Conservation (phyloP, 202 grass and related monocot genomes). For the Setaria viridis region DNA sequence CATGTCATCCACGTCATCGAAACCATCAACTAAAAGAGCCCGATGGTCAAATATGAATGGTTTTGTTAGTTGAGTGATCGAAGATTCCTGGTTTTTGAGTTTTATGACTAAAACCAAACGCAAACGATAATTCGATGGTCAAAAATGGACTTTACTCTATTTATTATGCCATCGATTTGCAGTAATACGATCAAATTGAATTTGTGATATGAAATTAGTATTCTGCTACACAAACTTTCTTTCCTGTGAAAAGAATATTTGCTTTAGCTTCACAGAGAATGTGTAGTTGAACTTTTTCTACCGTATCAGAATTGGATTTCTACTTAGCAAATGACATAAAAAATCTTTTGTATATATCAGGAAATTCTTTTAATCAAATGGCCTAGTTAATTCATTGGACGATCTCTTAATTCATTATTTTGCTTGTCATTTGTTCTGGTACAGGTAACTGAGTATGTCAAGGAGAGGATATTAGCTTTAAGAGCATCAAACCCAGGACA, state of each 20-base stretch:
- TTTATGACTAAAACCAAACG: too few relatives aligned
- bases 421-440: conserved; percentile 7
- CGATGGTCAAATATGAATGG: too few relatives aligned
- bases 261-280: background rate
- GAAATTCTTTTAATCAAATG: background rate
- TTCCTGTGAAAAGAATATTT: background rate
- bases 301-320: background rate
- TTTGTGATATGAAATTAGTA: background rate
- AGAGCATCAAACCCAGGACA: conserved; percentile 71
- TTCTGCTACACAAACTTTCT: background rate
- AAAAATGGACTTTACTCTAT: too few relatives aligned
- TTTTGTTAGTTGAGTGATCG: too few relatives aligned
- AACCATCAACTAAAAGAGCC: too few relatives aligned
- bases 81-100: too few relatives aligned
- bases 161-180: background rate
- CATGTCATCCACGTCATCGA: too few relatives aligned
- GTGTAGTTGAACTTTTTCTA: background rate
- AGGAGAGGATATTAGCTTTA: conserved; percentile 87
- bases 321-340: background rate
- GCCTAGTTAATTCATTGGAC: background rate
- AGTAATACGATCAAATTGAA: background rate
- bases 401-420: conserved; percentile 2
- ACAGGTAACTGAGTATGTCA: conserved; percentile 96
- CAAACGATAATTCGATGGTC: too few relatives aligned
- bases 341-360: background rate